Base-by-base conservation (phyloP, 371 early-diverging fungal genomes). In the Rhizopus microsporus region DNA sequence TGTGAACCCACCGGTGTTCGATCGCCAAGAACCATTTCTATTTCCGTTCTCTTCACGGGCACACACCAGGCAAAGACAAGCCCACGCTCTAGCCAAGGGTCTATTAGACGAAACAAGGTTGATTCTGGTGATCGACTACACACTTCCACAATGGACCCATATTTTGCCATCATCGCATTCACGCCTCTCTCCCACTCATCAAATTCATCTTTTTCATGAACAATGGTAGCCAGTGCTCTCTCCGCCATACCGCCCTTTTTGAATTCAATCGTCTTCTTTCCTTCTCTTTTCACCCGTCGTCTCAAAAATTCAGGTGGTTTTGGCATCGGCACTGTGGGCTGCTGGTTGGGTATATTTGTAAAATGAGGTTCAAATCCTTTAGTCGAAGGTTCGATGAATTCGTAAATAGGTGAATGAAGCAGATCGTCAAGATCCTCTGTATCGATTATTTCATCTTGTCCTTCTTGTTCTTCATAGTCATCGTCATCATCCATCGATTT, bases 31-130 rank as follows among this genome's bases (percentile, higher is more conserved):
- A 52, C 16, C 44, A 35, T 44, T 0, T 31, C 16, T 29, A 60
- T 42, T 23, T 60, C 61, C 7, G 56, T 37, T 7, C 57, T 57
- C n/a, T 52, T 52, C 17, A 65, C 30, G 17, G 37, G 33, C 1
- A 57, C 54, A 32, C 66, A 65, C 54, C 60, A 60, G 1, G 66
- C 38, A 16, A 65, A 65, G 3, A 60, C 33, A 12, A 60, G 33
- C 1, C 57, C 61, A 9, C 50, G 53, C 35, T 65, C 66, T 8
- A 46, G 15, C 66, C 66, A 65, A 4, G 57, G 52, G 7, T 60
- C 49, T 32, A 57, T 9, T 39, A 65, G 48, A 8, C 61, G 48
- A 48, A 57, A 60, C 23, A 60, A n/a, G 3, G 4, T 13, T 1
- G 50, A 52, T 1, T 57, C 54, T 13, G 37, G 17, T 15, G 42